Percentiles rank a stretch among this genome's conserved stretches.
Evolutionary conservation across 2,329 filamentous ascomycete species (phyloP).

Genomic region (Aspergillus pseudotamarii): DNA sequence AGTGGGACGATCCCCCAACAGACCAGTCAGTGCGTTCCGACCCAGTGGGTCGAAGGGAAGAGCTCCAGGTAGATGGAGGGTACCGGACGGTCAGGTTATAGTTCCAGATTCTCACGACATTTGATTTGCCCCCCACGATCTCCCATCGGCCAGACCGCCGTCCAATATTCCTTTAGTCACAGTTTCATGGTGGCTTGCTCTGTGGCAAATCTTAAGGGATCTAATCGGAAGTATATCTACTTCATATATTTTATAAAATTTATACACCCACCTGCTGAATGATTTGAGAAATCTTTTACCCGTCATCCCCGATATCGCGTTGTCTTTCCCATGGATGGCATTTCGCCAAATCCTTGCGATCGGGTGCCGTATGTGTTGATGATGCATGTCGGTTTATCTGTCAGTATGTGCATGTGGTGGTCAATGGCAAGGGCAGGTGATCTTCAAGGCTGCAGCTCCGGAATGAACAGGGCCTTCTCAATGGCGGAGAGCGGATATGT

Average conservation of each 20-base stretch:
- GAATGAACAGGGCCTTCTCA: constrained; percentile 20
- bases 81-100: neutral
- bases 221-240: constrained; percentile 3
- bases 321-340: neutral
- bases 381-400: neutral
- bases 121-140: constrained; percentile 4
- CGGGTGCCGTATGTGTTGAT: neutral
- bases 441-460: constrained; percentile 26
- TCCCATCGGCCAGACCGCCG: constrained; percentile 2
- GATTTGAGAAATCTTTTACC: neutral
- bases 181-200: constrained; percentile 2
- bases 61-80: constrained; percentile 9
- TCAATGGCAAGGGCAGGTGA: constrained; percentile 19
- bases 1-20: constrained; percentile 24
- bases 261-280: neutral
- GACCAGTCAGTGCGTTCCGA: constrained; percentile 23
- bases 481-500: constrained; percentile 18
- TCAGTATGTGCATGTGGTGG: constrained; percentile 12
- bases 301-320: constrained; percentile 1
- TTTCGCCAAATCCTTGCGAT: neutral
- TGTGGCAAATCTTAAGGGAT: constrained; percentile 4
- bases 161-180: constrained; percentile 1
- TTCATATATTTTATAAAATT: neutral
- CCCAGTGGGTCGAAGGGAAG: constrained; percentile 11
- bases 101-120: constrained; percentile 4